A percentile compares a stretch with the other conserved stretches of the same genome.
Conservation (phyloP, 169 alveolate species). For the Eimeria zaria region DNA sequence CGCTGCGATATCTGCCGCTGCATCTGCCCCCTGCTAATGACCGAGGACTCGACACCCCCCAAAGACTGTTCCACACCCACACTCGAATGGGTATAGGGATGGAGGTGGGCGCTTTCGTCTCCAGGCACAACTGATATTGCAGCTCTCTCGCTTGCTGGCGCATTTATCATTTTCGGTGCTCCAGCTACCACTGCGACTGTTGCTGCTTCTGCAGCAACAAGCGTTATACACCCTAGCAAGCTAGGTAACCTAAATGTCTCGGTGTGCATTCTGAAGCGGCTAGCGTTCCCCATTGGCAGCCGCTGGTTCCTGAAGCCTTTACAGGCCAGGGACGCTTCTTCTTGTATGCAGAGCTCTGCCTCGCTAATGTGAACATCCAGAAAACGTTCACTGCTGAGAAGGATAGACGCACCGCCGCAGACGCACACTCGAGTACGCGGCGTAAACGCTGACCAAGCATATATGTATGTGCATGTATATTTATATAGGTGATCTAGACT, state of each 20-base stretch:
- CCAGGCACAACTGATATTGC: not conserved
- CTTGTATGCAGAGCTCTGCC: not conserved
- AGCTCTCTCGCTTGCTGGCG: not conserved
- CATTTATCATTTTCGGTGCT: not conserved
- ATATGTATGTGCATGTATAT: not conserved
- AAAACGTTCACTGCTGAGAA: not conserved
- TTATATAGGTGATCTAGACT: too few relatives aligned
- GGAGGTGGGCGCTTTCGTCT: not conserved
- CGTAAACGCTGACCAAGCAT: not conserved
- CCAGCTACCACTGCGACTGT: not conserved
- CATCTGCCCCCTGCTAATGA: not conserved
- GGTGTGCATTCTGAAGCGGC: not conserved
- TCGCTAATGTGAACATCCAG: not conserved
- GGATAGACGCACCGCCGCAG: not conserved
- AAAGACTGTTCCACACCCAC: not conserved
- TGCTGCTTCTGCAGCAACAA: conserved; percentile 32
- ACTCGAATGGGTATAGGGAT: not conserved
- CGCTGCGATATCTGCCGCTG: not conserved
- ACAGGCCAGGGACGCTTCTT: not conserved
- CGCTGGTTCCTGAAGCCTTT: not conserved
- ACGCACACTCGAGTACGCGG: not conserved
- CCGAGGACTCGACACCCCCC: not conserved
- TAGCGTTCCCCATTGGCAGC: not conserved
- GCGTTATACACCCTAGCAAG: not conserved
- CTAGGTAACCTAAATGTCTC: not conserved